Base-by-base conservation (phyloP, 2,329 filamentous ascomycete genomes). In the Colletotrichum coccodes region DNA sequence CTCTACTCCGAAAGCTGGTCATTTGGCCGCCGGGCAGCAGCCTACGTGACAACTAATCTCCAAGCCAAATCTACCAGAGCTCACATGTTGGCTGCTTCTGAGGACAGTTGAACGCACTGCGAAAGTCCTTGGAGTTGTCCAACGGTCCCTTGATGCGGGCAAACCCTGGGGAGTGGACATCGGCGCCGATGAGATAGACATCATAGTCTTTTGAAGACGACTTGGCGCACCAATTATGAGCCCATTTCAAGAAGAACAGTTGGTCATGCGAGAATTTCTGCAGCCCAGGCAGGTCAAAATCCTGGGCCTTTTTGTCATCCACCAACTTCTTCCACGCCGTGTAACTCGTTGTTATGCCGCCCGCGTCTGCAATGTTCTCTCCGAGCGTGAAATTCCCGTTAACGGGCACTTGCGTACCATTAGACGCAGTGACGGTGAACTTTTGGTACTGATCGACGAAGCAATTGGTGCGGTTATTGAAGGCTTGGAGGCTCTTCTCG, bases 331-430 rank as follows among this genome's bases (percentile, higher is more conserved):
- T 86, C 90, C 91, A 94, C 0, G 90, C 90, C n/a, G 85, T 80
- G 74, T 87, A 93, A 1, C 90, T 83, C 0, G 89, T 87, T 7
- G 85, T 83, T 0, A 93, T 75, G 18, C 91, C 91, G 21, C 90
- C 91, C 0, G 90, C 88, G 76, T 93, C 91, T 1, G 91, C 90
- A 73, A 93, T 90, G 75, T 93, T 93, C 79, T 93, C 91, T 23
- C 87, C 88, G 1, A 92, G 80, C 0, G 91, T 93, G 23, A 88
- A 79, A 28, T 80, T 81, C 12, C 91, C 91, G 65, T 90, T 89
- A 64, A 92, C 86, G 69, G 89, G 85, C 0, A 91, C 79, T 5
- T 84, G 79, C 66, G 87, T 85, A 1, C 83, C 87, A 40, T 90
- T 84, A 12, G 87, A 82, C 0, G 85, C 87, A 0, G 82, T 80